These are phyloP conservation scores for Emmonsia crescens DNA, from an alignment of 2,329 filamentous ascomycete genomes.

Conservation along the genomic window DNA sequence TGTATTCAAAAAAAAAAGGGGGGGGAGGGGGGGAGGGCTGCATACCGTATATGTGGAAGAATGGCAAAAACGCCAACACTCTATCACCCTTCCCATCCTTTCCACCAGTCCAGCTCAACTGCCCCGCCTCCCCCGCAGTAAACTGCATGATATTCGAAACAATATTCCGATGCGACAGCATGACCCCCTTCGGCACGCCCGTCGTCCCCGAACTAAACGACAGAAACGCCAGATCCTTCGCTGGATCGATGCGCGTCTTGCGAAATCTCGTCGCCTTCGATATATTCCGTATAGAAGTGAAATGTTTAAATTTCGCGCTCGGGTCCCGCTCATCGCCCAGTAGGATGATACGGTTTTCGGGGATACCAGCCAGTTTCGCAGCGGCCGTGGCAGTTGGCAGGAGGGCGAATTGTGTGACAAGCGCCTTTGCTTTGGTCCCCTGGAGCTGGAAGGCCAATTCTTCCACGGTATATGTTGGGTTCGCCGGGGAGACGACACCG, in stretches of 20 bases:
- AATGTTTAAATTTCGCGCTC: slow-evolving; percentile 42
- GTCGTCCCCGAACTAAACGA: slow-evolving; percentile 89
- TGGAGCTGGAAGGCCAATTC: slow-evolving; percentile 78
- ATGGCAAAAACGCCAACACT: slow-evolving; percentile 69
- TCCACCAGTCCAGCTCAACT: slow-evolving; percentile 49
- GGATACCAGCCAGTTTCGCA: slow-evolving; percentile 58
- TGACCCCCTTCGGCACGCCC: slow-evolving; percentile 82
- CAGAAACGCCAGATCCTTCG: slow-evolving; percentile 67
- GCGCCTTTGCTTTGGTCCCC: slow-evolving; percentile 61
- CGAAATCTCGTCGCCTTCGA: slow-evolving; percentile 49
- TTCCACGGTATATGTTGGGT: slow-evolving; percentile 72
- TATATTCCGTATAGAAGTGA: slow-evolving; percentile 56
- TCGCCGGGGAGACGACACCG: slow-evolving; percentile 71
- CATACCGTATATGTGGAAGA: slow-evolving; percentile 82
- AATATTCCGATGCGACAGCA: slow-evolving; percentile 74
- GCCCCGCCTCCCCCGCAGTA: slow-evolving; percentile 42
- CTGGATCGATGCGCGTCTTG: slow-evolving; percentile 52
- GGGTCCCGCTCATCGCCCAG: slow-evolving; percentile 52
- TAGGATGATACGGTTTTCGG: slow-evolving; percentile 60
- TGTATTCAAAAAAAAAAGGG: background rate
- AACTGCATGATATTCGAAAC: slow-evolving; percentile 60
- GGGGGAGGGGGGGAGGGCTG: background rate
- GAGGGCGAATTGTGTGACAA: slow-evolving; percentile 62
- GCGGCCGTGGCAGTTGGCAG: slow-evolving; percentile 57
- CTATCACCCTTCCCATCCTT: slow-evolving; percentile 56